phyloP scores from a whole-genome alignment of 1,284 basidiomycete genomes.

The Fomitopsis pinicola region DNA sequence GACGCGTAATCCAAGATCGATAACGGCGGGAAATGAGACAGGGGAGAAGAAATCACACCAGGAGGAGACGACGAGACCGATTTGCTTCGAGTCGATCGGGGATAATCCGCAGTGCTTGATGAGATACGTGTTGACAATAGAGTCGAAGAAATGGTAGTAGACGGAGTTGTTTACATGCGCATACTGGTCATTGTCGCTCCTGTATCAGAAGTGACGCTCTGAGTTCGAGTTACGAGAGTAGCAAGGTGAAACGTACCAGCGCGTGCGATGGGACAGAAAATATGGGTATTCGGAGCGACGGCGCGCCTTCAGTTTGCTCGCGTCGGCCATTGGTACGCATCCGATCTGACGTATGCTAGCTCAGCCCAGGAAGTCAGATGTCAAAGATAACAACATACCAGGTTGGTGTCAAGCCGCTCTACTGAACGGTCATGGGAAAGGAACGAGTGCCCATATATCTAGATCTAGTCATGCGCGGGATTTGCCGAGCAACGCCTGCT shows the following conservation, averaged over 20 bases:
- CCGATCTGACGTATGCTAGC: no score
- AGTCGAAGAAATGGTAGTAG: constrained; percentile 79
- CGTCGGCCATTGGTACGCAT: neutral
- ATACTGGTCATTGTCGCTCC: constrained; percentile 83
- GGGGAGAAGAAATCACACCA: constrained; percentile 69
- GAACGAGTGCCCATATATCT: no score
- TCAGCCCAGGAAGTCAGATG: no score
- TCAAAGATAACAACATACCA: no score
- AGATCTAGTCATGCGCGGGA: no score
- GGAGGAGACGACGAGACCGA: constrained; percentile 72
- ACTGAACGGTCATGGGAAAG: no score
- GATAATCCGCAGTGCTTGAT: constrained; percentile 47
- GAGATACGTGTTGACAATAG: constrained; percentile 70
- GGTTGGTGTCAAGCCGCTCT: no score
- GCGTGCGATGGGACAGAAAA: constrained; percentile 58
- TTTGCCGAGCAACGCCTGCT: no score
- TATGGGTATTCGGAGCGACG: constrained; percentile 51
- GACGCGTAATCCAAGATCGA: constrained; percentile 65
- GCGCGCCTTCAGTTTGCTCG: constrained; percentile 27
- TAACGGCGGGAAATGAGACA: constrained; percentile 60
- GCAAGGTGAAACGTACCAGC: constrained; percentile 47
- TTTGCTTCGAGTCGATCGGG: constrained; percentile 39
- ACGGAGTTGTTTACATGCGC: constrained; percentile 73
- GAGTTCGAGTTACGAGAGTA: neutral
- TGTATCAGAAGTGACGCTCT: constrained; percentile 1